Evolutionary conservation across 768 basidiomycete genomes (phyloP).

Genomic region (Holtermannia corniformis): DNA sequence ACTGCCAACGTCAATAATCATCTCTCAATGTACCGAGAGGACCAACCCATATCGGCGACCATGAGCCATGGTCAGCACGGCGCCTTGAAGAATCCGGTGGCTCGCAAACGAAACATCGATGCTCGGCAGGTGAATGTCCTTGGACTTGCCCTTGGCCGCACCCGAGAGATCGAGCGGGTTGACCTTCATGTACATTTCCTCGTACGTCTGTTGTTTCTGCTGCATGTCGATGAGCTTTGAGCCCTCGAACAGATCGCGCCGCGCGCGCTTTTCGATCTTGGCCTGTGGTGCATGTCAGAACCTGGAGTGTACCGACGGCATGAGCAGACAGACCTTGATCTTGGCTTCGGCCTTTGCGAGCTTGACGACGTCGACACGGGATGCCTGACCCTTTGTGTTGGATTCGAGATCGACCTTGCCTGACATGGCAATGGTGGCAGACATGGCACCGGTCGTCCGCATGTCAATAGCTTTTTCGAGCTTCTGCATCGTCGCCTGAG

Average conservation of each 20-base stretch:
- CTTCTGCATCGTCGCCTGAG: constrained; percentile 18
- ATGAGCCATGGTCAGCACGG: constrained; percentile 37
- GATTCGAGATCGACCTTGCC: constrained; percentile 43
- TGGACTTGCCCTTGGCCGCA: constrained; percentile 81
- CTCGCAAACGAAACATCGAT: constrained; percentile 97
- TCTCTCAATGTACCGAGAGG: neutral
- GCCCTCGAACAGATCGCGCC: constrained; percentile 85
- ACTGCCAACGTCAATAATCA: constrained; percentile 16
- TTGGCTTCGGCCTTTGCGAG: constrained; percentile 91
- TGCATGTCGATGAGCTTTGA: constrained; percentile 88
- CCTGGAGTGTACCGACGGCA: neutral
- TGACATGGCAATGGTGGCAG: constrained; percentile 38
- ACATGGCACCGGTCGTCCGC: constrained; percentile 37
- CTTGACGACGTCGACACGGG: constrained; percentile 42
- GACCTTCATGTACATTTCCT: constrained; percentile 98
- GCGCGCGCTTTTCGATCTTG: constrained; percentile 93
- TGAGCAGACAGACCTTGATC: constrained; percentile 53
- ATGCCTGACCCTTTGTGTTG: constrained; percentile 41
- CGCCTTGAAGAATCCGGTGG: constrained; percentile 67
- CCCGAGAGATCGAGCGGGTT: constrained; percentile 77
- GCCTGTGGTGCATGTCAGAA: constrained; percentile 47
- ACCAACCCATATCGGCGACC: constrained; percentile 38
- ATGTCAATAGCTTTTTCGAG: constrained; percentile 42
- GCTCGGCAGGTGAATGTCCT: constrained; percentile 86
- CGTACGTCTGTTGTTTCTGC: constrained; percentile 94